phyloP scores from a whole-genome alignment of 148 eudicot genomes.

The Linanthus parryae region DNA sequence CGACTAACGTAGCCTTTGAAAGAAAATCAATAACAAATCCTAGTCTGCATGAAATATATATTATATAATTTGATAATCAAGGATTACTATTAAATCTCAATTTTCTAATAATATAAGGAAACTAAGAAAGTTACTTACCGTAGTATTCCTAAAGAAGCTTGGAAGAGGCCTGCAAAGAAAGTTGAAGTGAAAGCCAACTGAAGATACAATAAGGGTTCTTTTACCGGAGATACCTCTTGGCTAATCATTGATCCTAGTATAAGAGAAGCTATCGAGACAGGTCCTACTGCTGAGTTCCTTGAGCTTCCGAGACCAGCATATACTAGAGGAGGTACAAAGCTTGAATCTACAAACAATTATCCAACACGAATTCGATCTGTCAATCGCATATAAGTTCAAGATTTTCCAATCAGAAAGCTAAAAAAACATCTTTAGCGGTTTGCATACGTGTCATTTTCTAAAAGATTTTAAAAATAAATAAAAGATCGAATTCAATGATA shows the following conservation, averaged over 20 bases:
- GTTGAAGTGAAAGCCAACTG: slow-evolving; percentile 81
- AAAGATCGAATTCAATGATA: not conserved
- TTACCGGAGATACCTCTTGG: slow-evolving; percentile 52
- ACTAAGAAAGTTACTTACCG: slow-evolving; percentile 31
- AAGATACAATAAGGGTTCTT: slow-evolving; percentile 58
- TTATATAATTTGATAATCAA: not conserved
- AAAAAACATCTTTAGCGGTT: not conserved
- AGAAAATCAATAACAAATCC: slow-evolving; percentile 53
- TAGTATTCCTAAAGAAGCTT: slow-evolving; percentile 72
- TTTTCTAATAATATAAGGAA: not conserved
- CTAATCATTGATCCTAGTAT: slow-evolving; percentile 81
- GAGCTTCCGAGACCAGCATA: slow-evolving; percentile 89
- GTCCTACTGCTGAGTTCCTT: slow-evolving; percentile 88
- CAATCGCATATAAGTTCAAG: not conserved
- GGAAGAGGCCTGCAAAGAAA: slow-evolving; percentile 84
- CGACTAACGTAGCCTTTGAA: slow-evolving; percentile 45
- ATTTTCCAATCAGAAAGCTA: not conserved
- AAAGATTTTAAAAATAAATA: not conserved
- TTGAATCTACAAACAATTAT: slow-evolving; percentile 50
- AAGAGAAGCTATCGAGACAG: slow-evolving; percentile 90
- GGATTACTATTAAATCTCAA: not conserved
- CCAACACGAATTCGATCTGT: not conserved
- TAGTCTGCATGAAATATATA: slow-evolving; percentile 24
- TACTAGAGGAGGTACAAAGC: slow-evolving; percentile 92
- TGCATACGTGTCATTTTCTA: not conserved